Percentiles rank a stretch among this genome's conserved stretches.
phyloP scores from a whole-genome alignment of 306 rosid genomes.

The Quercus parvula region DNA sequence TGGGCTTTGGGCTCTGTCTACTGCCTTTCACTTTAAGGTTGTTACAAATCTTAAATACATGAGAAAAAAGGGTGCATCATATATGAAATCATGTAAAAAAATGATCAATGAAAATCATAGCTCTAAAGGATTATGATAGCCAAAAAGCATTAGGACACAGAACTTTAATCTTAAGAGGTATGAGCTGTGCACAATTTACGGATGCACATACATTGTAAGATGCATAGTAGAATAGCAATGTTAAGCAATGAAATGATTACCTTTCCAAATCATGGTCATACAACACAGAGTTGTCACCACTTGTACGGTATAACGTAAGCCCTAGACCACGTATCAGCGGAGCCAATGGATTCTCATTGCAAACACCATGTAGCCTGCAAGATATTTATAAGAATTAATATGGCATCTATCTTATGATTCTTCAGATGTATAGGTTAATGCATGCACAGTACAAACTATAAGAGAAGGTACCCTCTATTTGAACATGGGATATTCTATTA shows the following conservation, averaged over 20 bases:
- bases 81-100: neutral
- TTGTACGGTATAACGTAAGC: constrained; percentile 72
- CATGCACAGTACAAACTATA: neutral
- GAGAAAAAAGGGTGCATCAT: neutral
- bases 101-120: no score
- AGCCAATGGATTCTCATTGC: constrained; percentile 88
- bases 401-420: neutral
- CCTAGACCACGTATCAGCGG: constrained; percentile 77
- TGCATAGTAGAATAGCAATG: neutral
- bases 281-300: constrained; percentile 82
- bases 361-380: constrained; percentile 84
- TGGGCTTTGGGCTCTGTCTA: no score
- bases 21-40: no score
- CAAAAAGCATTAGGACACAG: neutral
- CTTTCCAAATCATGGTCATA: constrained; percentile 96
- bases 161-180: neutral
- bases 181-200: neutral
- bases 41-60: neutral
- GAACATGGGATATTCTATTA: neutral
- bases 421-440: neutral
- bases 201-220: neutral
- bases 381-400: constrained; percentile 15
- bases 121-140: neutral
- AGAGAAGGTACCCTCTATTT: neutral
- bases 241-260: constrained; percentile 29